A percentile compares a stretch with the other conserved stretches of the same genome.
These are phyloP conservation scores for Tephrocybe sp. DNA, from an alignment of 768 basidiomycete species.

Conservation along the genomic window DNA sequence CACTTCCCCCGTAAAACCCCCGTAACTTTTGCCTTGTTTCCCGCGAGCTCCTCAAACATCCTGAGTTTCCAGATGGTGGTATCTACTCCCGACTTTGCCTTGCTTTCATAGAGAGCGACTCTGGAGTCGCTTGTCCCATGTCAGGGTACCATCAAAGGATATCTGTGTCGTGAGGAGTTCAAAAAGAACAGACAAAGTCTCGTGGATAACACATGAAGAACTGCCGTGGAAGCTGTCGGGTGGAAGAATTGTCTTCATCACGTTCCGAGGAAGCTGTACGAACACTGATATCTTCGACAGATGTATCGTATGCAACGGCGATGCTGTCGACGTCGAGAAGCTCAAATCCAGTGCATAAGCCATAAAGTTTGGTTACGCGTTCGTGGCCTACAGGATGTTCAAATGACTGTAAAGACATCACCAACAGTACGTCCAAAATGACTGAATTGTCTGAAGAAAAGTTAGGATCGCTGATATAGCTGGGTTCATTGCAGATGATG, in stretches of 20 bases:
- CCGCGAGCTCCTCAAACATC: constrained; percentile 25
- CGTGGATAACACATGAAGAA: constrained; percentile 30
- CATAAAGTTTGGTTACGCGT: constrained; percentile 29
- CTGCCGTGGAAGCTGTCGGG: constrained; percentile 23
- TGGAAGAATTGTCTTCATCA: constrained; percentile 1
- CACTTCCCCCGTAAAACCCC: constrained; percentile 33
- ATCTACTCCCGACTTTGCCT: constrained; percentile 14
- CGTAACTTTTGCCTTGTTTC: constrained; percentile 26
- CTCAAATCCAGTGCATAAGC: constrained; percentile 28
- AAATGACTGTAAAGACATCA: constrained; percentile 27
- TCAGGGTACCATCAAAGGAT: constrained; percentile 28
- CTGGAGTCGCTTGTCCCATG: constrained; percentile 30
- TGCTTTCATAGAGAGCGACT: constrained; percentile 30
- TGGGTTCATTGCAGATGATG: neutral
- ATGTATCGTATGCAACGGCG: constrained; percentile 9
- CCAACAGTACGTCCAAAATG: constrained; percentile 26
- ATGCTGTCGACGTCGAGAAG: constrained; percentile 26
- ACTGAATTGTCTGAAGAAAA: constrained; percentile 29
- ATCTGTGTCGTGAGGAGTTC: constrained; percentile 28
- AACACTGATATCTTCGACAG: constrained; percentile 16
- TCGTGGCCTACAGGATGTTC: constrained; percentile 31
- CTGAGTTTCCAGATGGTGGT: constrained; percentile 32
- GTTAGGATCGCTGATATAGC: constrained; percentile 22
- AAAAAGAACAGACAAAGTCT: constrained; percentile 31
- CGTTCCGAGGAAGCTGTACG: constrained; percentile 6